A percentile compares a stretch with the other conserved stretches of the same genome.
phyloP scores from a whole-genome alignment of 129 eudicot genomes.

The Rutidosis leptorrhynchoides region DNA sequence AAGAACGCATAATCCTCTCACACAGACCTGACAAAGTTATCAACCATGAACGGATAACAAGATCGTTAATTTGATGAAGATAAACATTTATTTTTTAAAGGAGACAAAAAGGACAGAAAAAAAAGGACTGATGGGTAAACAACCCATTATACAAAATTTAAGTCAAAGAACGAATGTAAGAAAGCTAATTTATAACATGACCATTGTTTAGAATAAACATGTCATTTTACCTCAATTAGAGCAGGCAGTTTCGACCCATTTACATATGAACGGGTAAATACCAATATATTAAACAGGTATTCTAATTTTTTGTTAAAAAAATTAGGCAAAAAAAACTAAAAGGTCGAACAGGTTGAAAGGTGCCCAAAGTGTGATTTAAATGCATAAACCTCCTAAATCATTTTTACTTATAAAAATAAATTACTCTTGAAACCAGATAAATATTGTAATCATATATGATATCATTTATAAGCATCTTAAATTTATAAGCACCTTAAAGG shows the following conservation, averaged over 20 bases:
- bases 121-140: no score
- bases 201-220: neutral
- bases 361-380: neutral
- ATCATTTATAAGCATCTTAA: neutral
- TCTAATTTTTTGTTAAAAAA: neutral
- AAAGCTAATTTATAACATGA: neutral
- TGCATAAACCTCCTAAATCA: neutral
- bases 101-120: neutral
- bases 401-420: no score
- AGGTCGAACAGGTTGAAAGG: neutral
- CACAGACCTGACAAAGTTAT: slow-evolving; percentile 62
- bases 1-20: slow-evolving; percentile 92
- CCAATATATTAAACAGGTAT: neutral
- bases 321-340: neutral
- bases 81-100: neutral
- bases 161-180: neutral
- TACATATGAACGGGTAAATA: neutral
- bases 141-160: no score
- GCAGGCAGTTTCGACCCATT: neutral
- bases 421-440: neutral
- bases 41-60: neutral
- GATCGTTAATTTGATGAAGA: slow-evolving; percentile 3
- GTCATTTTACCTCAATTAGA: neutral
- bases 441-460: neutral
- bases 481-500: neutral